A percentile compares a stretch with the other conserved stretches of the same genome.
These are phyloP conservation scores for Aspergillus olivimuriae DNA, from an alignment of 495 filamentous ascomycete genomes.

Conservation along the genomic window DNA sequence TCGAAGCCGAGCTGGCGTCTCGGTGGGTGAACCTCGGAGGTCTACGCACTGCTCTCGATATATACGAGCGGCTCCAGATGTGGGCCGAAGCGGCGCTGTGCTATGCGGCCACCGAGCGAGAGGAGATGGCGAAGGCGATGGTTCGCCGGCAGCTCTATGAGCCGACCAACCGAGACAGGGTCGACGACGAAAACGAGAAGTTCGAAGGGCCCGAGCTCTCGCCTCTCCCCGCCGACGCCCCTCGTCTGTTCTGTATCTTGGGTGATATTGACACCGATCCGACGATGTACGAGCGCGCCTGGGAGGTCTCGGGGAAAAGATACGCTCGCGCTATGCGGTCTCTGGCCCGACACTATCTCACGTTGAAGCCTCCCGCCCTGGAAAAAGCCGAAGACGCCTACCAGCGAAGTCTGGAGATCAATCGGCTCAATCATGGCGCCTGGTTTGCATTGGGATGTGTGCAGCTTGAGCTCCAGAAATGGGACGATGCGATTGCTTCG, in stretches of 20 bases:
- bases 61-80: conserved; percentile 89
- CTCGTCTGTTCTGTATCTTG: conserved; percentile 86
- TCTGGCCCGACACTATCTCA: conserved; percentile 69
- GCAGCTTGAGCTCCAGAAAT: conserved; percentile 67
- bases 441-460: conserved; percentile 93
- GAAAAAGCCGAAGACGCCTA: conserved; percentile 74
- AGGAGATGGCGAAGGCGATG: conserved; percentile 72
- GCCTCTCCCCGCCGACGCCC: conserved; percentile 73
- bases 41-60: conserved; percentile 83
- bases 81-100: conserved; percentile 96
- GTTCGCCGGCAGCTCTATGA: conserved; percentile 73
- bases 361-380: conserved; percentile 49
- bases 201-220: conserved; percentile 54
- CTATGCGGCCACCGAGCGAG: conserved; percentile 70
- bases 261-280: conserved; percentile 79
- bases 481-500: conserved; percentile 75
- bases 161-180: conserved; percentile 38
- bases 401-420: conserved; percentile 64
- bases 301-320: conserved; percentile 73
- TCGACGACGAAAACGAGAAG: conserved; percentile 50
- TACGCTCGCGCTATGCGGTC: conserved; percentile 86
- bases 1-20: conserved; percentile 88
- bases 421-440: conserved; percentile 68
- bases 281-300: conserved; percentile 73
- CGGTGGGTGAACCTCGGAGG: conserved; percentile 85